Evolutionary conservation across 2,329 filamentous ascomycete species (phyloP), one percentile per base, ranked within the genome.

Genomic region (Keithomyces neogunnii): DNA sequence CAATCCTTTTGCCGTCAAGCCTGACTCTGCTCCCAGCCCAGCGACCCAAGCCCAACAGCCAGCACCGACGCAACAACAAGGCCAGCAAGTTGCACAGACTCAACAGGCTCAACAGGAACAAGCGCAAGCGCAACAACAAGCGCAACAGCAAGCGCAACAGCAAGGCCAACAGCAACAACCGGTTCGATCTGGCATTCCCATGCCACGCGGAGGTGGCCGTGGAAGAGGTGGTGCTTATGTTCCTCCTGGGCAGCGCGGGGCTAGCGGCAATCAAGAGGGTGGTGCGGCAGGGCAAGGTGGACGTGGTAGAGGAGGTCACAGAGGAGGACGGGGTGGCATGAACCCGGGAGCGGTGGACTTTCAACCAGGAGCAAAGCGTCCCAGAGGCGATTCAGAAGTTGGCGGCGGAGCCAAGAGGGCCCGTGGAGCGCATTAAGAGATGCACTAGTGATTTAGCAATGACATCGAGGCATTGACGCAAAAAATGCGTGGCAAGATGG

Each of bases 361-460:
- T 57, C 78, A 81, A 42, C 74, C 76, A 7, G 78, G 79, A 3
- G 77, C 73, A 57, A 82, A 83, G 66, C 71, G 80, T 31, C 73
- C 77, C 11, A 70, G 80, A 49, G 78, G 81, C 47, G 80, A 83
- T 50, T 69, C 67, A 0, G 71, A 73, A 48, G 63, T 56, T 28
- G 69, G 68, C 3, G 70, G 64, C 19, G 71, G 71, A 26, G 69
- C 69, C 3, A 74, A 74, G 62, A 62, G 72, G 53, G 67, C 69
- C 3, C 63, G 71, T 36, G 71, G 71, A 53, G 67, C 66, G 28
- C 68, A 70, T 43, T 71, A 60, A 63, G 33, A 19, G 26, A 39
- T 11, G 13, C 9, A 29, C 3, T 32, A 19, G 45, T n/a, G 45
- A 5, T 11, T 13, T 5, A 36, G 3, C n/a, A 35, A 45, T 5